Evolutionary conservation across 768 basidiomycete species (phyloP), one percentile per base, ranked within the genome.

Genomic region (Boletus sensibilis): DNA sequence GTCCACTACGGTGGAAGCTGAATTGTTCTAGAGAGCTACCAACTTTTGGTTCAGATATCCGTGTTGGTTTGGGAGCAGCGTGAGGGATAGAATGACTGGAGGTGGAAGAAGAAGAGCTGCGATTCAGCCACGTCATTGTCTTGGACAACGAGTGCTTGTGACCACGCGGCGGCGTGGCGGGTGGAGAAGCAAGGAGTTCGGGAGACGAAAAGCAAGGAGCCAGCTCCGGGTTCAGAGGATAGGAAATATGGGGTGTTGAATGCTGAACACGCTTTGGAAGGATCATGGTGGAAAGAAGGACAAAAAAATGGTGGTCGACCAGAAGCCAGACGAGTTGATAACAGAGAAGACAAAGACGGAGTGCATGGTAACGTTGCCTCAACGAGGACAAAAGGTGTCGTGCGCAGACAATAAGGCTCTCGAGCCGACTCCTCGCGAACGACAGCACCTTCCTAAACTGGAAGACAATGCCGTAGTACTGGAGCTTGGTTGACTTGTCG

Each of bases 11-110:
- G 14, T 57, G 66, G 21, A 55, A 35, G 50, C 50, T 41, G 31
- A 75, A 52, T 5, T 66, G 64, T 12, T 76, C 73, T 5, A 76
- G 57, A 42, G 69, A 69, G 58, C 69, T 69, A 9, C 68, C 59
- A 8, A 74, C 54, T 50, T 74, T 74, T 18, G 79, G 76, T 64
- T 81, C 80, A 7, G 78, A 79, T 49, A 78, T 74, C 44, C 76
- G 75, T 11, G 72, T 63, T 35, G 79, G 75, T 50, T 75, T 76
- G 10, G 69, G 68, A 12, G 77, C 68, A 45, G 70, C 68, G 39
- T 68, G 69, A 25, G 72, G 65, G 8, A 45, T 43, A 9, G 62
- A 65, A 40, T 52, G 54, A 9, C 31, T 61, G 33, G 72, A 73
- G 40, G 64, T 48, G 8, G 72, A 69, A 6, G 72, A 70, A 13